Base-by-base conservation (phyloP, 2,329 filamentous ascomycete species). In the Talaromyces piceae region DNA sequence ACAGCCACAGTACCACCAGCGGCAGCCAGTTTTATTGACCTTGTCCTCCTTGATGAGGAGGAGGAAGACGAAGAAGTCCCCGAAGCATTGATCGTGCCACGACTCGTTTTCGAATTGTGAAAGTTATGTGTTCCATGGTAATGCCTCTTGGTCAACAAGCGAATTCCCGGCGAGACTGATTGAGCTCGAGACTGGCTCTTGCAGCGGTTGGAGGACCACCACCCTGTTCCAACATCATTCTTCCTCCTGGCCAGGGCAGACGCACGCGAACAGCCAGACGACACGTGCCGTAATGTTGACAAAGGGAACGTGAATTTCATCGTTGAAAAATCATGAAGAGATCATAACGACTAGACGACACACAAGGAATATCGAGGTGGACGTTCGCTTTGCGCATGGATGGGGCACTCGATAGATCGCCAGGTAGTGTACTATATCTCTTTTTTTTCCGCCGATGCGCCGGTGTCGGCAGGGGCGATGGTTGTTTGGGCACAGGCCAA, bases 1-100 rank as follows among this genome's bases (percentile, higher is more conserved):
- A 71, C 69, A 27, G 69, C 69, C 13, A 77, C 45, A 16, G 63
- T 56, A 20, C 70, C 67, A 20, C 66, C 57, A 23, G 67, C 56
- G 39, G 64, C 62, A 56, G 45, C 51, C 30, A 67, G 65, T 49
- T 61, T 65, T 47, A 70, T 49, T 20, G 54, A 51, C 46, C 57
- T 68, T 28, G 59, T 61, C 41, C 51, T 53, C 11, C 30, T 49
- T 22, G 47, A 46, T n/a, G 22, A 33, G 6, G 30, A 37, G 6
- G 31, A 37, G 3, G 31, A 37, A 5, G 31, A 31, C n/a, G 28
- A n/a, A 3, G 11, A 43, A 43, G 51, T 20, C 5, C 31, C 43
- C 22, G 45, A 33, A 7, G 18, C 26, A 41, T 49, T 22, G 39
- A 33, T 41, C 22, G 23, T 43, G 22, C 27, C 30, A 13, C 26